These are phyloP conservation scores for Didymella glomerata DNA, from an alignment of 2,329 filamentous ascomycete genomes.

Conservation along the genomic window DNA sequence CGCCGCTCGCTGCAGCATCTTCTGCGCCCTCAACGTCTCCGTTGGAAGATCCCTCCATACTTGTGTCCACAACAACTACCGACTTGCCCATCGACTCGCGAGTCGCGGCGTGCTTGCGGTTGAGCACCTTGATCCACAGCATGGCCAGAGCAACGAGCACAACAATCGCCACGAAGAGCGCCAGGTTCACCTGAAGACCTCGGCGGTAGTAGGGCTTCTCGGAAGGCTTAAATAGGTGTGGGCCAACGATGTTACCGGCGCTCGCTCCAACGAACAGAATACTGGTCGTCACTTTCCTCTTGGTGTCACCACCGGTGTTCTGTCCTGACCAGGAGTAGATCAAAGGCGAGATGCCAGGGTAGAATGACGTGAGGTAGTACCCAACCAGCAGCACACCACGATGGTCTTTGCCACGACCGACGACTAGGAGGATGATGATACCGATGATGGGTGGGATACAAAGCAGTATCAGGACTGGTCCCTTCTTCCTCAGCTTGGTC, in stretches of 20 bases:
- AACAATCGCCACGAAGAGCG: constrained; percentile 68
- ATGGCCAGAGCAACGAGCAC: constrained; percentile 58
- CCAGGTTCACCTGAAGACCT: constrained; percentile 67
- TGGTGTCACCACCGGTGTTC: constrained; percentile 74
- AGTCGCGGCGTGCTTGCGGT: constrained; percentile 62
- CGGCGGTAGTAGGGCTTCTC: constrained; percentile 67
- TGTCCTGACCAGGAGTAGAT: constrained; percentile 69
- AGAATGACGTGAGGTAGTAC: constrained; percentile 68
- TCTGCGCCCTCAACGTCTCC: constrained; percentile 43
- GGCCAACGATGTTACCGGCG: constrained; percentile 72
- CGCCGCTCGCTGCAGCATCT: constrained; percentile 34
- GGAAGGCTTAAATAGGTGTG: constrained; percentile 68
- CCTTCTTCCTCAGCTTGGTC: constrained; percentile 64
- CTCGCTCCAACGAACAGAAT: constrained; percentile 72
- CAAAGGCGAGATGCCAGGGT: constrained; percentile 67
- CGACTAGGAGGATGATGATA: constrained; percentile 62
- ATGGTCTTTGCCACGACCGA: constrained; percentile 57
- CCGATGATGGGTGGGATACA: constrained; percentile 53
- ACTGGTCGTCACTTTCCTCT: constrained; percentile 71
- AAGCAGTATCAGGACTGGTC: constrained; percentile 52
- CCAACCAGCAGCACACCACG: constrained; percentile 63
- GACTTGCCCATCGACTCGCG: constrained; percentile 68
- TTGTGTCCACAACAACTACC: constrained; percentile 66
- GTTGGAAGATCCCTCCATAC: constrained; percentile 63
- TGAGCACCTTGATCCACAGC: constrained; percentile 62